Evolutionary conservation across 1,284 basidiomycete species (phyloP), one percentile per base, ranked within the genome.

Genomic region (Ceratobasidium sp.): DNA sequence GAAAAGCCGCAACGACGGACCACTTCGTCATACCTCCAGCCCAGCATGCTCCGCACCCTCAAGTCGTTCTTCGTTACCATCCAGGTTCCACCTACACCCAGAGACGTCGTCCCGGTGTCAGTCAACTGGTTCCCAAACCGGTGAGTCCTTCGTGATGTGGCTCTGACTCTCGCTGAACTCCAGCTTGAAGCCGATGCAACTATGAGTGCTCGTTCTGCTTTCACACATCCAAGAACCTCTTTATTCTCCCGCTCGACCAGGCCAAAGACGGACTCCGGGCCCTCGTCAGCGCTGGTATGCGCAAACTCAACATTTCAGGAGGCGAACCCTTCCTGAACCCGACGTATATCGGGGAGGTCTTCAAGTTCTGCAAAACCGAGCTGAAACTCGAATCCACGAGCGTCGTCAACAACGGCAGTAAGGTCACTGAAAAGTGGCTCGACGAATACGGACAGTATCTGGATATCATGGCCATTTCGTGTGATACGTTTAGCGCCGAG

Each of bases 391-490:
- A 85, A 63, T 84, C 84, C 0, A 84, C 82, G 56, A 82, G 82
- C 9, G 81, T 85, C 22, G 84, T 85, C 8, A 83, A 78, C 77
- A 86, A 86, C 57, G 84, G 82, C 0, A 84, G 83, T 8, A 85
- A 83, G 77, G 84, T 85, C 36, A 84, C 84, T 0, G 82, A 85
- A 71, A 82, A 80, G 65, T 85, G 84, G 84, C 60, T 85, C 14
- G 82, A 84, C 47, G 78, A 74, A 15, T 85, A 84, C 22, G 84
- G 84, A 0, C 56, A 79, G 75, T 85, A 83, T 74, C 79, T 85
- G 11, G 84, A 86, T 47, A 78, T 85, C 48, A 85, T 86, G 80
- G 84, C 83, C 0, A 82, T 86, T 0, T 84, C 84, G 0, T 85
- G 84, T 50, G 84, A 86, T 62, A 83, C 82, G 29, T 85, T 86